phyloP scores from a whole-genome alignment of 768 basidiomycete species.

The Pulveroboletus frians region DNA sequence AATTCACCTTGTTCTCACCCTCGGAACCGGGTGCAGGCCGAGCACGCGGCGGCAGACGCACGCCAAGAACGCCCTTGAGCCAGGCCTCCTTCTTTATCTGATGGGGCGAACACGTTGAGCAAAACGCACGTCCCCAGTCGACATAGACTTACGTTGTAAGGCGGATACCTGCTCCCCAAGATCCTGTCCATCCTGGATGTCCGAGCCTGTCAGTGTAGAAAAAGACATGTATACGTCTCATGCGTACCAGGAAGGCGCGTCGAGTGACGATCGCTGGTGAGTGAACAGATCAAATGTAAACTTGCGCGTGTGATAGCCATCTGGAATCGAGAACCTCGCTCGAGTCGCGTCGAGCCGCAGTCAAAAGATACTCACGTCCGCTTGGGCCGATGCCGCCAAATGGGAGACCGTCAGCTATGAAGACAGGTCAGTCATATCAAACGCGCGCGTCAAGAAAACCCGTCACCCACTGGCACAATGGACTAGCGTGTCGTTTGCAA shows the following conservation, averaged over 20 bases:
- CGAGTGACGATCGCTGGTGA: conserved; percentile 55
- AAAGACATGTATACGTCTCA: background rate
- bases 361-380: conserved; percentile 49
- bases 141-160: conserved; percentile 20
- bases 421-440: background rate
- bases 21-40: conserved; percentile 5
- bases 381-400: conserved; percentile 72
- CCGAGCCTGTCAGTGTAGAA: background rate
- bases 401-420: conserved; percentile 54
- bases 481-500: conserved; percentile 69
- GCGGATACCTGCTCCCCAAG: conserved; percentile 27
- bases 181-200: conserved; percentile 21
- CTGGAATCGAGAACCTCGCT: conserved; percentile 29
- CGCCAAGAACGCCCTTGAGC: conserved; percentile 12
- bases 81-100: conserved; percentile 26
- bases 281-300: conserved; percentile 75
- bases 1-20: conserved; percentile 12
- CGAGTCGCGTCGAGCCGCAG: background rate
- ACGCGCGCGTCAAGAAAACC: background rate
- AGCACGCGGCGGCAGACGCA: conserved; percentile 21
- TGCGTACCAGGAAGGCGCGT: conserved; percentile 35
- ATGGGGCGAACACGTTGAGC: background rate
- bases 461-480: conserved; percentile 46
- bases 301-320: conserved; percentile 68
- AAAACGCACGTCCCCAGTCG: background rate